A percentile compares a stretch with the other conserved stretches of the same genome.
phyloP scores from a whole-genome alignment of 192 early-diverging fungal genomes.

The Coemansia sp. region DNA sequence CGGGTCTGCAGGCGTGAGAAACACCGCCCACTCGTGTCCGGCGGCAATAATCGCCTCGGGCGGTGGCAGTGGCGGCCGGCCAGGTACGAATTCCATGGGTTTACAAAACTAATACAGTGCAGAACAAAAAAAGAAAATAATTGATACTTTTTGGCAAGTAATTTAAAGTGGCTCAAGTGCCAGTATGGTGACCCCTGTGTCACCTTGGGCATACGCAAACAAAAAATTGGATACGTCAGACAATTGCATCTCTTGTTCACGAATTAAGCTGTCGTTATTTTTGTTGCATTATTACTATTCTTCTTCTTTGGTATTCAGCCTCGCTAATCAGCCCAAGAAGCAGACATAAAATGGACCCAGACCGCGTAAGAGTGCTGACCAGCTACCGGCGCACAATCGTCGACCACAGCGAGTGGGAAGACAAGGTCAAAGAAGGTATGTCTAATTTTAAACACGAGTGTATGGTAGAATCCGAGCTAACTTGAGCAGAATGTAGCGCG shows the following conservation, averaged over 20 bases:
- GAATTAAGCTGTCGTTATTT: neutral
- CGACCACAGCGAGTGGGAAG: slow-evolving; percentile 93
- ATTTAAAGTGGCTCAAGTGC: neutral
- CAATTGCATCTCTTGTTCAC: neutral
- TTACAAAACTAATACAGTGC: neutral
- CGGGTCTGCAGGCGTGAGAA: slow-evolving; percentile 24
- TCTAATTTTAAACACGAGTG: neutral
- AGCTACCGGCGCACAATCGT: slow-evolving; percentile 86
- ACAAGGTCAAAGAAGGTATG: slow-evolving; percentile 86
- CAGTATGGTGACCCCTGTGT: neutral
- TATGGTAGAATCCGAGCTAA: neutral
- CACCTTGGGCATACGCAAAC: slow-evolving; percentile 11
- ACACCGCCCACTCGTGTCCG: slow-evolving; percentile 45
- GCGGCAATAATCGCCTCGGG: slow-evolving; percentile 10
- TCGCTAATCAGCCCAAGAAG: neutral
- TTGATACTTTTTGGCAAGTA: neutral
- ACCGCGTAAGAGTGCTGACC: slow-evolving; percentile 73
- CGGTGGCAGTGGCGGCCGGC: slow-evolving; percentile 2
- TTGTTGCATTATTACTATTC: slow-evolving; percentile 10
- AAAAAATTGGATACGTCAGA: slow-evolving; percentile 6
- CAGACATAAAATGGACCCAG: slow-evolving; percentile 36
- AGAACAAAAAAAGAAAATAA: neutral
- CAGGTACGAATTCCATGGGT: neutral
- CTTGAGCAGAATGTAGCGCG: slow-evolving; percentile 57
- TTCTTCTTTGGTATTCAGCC: neutral